Evolutionary conservation across 768 basidiomycete species (phyloP).

Genomic region (Suillus paluster): DNA sequence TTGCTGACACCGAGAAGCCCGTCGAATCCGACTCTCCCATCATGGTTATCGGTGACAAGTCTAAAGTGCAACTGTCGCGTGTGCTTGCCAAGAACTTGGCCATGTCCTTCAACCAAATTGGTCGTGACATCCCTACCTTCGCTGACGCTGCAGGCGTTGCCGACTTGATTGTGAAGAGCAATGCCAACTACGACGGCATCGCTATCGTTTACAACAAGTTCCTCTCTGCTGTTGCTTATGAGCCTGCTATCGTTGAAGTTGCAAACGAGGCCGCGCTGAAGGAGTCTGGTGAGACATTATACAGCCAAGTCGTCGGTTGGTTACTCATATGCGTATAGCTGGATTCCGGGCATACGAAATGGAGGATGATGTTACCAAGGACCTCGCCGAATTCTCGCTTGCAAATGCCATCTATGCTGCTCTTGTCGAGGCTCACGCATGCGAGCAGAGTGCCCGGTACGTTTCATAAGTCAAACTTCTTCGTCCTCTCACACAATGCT

Average conservation of each 20-base stretch:
- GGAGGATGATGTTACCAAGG: slow-evolving; percentile 94
- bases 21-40: slow-evolving; percentile 68
- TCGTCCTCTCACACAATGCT: slow-evolving; percentile 2
- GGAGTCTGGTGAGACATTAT: slow-evolving; percentile 67
- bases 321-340: slow-evolving; percentile 45
- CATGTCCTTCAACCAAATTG: slow-evolving; percentile 97
- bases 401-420: slow-evolving; percentile 97
- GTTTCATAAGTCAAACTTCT: slow-evolving; percentile 18
- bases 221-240: slow-evolving; percentile 89
- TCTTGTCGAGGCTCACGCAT: slow-evolving; percentile 93
- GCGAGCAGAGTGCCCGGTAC: slow-evolving; percentile 90
- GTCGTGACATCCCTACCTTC: slow-evolving; percentile 96
- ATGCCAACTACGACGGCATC: slow-evolving; percentile 85
- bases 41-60: slow-evolving; percentile 96
- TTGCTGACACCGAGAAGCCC: slow-evolving; percentile 53
- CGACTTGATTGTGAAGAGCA: slow-evolving; percentile 87
- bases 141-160: slow-evolving; percentile 94
- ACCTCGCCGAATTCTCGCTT: slow-evolving; percentile 92
- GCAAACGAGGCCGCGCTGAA: slow-evolving; percentile 82
- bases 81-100: slow-evolving; percentile 64
- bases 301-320: background rate
- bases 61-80: slow-evolving; percentile 88
- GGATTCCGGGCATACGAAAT: slow-evolving; percentile 96
- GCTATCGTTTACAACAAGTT: slow-evolving; percentile 85
- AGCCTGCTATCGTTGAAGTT: slow-evolving; percentile 74